Percentiles rank a stretch among this genome's conserved stretches.
phyloP scores from a whole-genome alignment of 176 grass and related monocot genomes.

The Dactylis glomerata region DNA sequence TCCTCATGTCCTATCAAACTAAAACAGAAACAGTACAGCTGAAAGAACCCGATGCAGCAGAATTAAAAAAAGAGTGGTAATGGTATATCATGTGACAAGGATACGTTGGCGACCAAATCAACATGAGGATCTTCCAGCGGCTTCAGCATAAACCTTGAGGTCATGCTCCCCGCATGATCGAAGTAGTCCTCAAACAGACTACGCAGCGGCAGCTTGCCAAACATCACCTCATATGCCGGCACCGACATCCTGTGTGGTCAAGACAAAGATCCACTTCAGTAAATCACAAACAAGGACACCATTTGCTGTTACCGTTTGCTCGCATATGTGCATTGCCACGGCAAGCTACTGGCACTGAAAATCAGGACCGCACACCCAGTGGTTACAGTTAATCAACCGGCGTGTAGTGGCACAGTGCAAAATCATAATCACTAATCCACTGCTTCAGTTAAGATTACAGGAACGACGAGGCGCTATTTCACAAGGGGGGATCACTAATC shows the following conservation, averaged over 20 bases:
- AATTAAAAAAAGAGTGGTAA: not conserved
- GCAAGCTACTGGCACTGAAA: not conserved
- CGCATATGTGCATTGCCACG: not conserved
- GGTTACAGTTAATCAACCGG: not conserved
- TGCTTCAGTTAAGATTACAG: not conserved
- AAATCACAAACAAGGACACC: not conserved
- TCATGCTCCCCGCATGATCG: slow-evolving; percentile 58
- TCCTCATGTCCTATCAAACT: not conserved
- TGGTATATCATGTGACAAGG: slow-evolving; percentile 21
- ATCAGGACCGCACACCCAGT: not conserved
- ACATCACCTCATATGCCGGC: slow-evolving; percentile 85
- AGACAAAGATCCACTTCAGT: not conserved
- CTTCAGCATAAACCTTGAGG: slow-evolving; percentile 70
- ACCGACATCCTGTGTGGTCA: slow-evolving; percentile 61
- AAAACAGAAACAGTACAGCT: not conserved
- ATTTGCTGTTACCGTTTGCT: not conserved
- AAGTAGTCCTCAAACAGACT: slow-evolving; percentile 90
- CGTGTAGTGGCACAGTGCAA: too few species aligned
- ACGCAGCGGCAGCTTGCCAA: slow-evolving; percentile 68
- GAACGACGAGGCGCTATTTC: not conserved
- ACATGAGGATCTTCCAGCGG: slow-evolving; percentile 1
- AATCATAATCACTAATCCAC: not conserved
- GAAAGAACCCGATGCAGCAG: not conserved
- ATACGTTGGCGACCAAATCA: slow-evolving; percentile 46
- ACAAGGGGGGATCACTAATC: not conserved